Percentiles rank a stretch among this genome's conserved stretches.
Conservation (phyloP, 2,329 filamentous ascomycete genomes). For the Fusarium floridanum region DNA sequence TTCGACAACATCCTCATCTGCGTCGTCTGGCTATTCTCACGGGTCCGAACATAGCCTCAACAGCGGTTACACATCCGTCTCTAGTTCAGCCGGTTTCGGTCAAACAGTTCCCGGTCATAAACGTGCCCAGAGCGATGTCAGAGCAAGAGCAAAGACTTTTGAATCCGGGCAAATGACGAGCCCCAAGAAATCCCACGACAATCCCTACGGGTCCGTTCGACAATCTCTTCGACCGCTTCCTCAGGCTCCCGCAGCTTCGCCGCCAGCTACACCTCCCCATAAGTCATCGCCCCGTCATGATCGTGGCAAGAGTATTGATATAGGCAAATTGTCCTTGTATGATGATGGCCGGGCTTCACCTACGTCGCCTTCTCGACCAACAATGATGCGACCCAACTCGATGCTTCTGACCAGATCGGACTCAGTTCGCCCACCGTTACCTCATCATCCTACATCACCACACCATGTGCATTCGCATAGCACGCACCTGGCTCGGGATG, state of each 20-base stretch:
- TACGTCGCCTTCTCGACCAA: conserved; percentile 57
- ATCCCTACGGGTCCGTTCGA: conserved; percentile 78
- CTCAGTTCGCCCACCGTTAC: conserved; percentile 57
- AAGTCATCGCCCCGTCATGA: conserved; percentile 57
- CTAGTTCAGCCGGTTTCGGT: conserved; percentile 64
- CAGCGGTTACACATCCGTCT: conserved; percentile 78
- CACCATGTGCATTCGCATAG: conserved; percentile 45
- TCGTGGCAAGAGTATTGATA: conserved; percentile 75
- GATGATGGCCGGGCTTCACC: conserved; percentile 57
- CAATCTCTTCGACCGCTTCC: conserved; percentile 82
- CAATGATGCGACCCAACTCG: conserved; percentile 67
- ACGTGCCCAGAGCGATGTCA: conserved; percentile 80
- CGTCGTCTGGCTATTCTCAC: conserved; percentile 76
- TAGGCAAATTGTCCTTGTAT: conserved; percentile 66
- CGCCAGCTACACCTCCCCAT: conserved; percentile 56
- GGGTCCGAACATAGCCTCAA: conserved; percentile 68
- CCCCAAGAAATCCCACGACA: conserved; percentile 65
- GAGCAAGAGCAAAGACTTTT: conserved; percentile 65
- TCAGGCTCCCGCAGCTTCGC: conserved; percentile 68
- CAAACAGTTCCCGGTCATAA: conserved; percentile 68
- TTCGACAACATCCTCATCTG: conserved; percentile 78
- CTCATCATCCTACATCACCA: conserved; percentile 48
- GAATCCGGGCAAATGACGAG: conserved; percentile 59
- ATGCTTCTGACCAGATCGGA: conserved; percentile 72
- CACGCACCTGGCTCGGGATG: conserved; percentile 71